These are phyloP conservation scores for Stephanocyclus meneghinianus DNA, from an alignment of 352 stramenopile genomes.

Conservation along the genomic window DNA sequence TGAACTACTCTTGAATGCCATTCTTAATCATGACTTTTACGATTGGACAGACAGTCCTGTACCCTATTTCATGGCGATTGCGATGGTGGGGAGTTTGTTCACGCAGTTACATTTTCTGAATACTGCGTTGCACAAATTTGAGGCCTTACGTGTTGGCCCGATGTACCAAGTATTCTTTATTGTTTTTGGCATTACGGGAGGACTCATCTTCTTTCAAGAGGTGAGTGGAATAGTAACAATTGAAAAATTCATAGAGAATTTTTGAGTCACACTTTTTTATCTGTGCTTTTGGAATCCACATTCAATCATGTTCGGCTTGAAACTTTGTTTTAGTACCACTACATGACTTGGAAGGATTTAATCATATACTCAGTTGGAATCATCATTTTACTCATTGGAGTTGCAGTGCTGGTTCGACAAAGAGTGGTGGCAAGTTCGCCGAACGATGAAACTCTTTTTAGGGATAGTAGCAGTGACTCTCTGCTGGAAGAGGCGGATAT, in stretches of 20 bases:
- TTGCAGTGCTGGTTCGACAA: slow-evolving; percentile 11
- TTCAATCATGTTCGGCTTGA: no score
- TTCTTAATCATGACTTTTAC: slow-evolving; percentile 78
- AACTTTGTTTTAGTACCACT: not conserved
- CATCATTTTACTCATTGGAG: slow-evolving; percentile 5
- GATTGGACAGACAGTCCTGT: slow-evolving; percentile 82
- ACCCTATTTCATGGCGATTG: slow-evolving; percentile 85
- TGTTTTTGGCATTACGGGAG: slow-evolving; percentile 87
- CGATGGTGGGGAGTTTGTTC: slow-evolving; percentile 81
- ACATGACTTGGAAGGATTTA: slow-evolving; percentile 7
- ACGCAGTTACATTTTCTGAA: slow-evolving; percentile 89
- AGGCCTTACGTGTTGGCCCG: slow-evolving; percentile 87
- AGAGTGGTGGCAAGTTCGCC: not conserved
- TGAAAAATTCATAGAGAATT: not conserved
- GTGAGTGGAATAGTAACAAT: not conserved
- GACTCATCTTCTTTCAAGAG: slow-evolving; percentile 91
- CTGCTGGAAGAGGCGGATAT: slow-evolving; percentile 1
- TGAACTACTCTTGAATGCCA: slow-evolving; percentile 88
- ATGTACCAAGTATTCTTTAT: slow-evolving; percentile 91
- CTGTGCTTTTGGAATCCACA: not conserved
- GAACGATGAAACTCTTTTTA: not conserved
- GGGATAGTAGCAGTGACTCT: slow-evolving; percentile 6
- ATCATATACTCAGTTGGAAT: slow-evolving; percentile 12
- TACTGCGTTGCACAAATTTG: slow-evolving; percentile 86
- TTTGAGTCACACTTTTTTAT: not conserved